Evolutionary conservation across 768 basidiomycete species (phyloP).

Genomic region (Mycena indigotica): DNA sequence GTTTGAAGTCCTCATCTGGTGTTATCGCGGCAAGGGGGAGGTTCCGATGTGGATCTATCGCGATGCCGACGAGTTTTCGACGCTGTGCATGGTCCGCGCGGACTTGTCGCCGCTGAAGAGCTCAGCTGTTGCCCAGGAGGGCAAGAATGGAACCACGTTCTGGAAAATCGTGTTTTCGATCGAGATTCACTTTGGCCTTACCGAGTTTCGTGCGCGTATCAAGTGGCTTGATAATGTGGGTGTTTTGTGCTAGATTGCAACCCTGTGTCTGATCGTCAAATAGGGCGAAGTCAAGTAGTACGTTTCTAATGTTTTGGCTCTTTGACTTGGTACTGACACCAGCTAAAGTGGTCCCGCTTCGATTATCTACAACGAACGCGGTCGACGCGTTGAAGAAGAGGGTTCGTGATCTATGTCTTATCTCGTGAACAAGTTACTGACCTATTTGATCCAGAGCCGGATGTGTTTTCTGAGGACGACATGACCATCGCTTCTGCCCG

Average conservation of each 20-base stretch:
- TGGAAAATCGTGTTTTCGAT: slow-evolving; percentile 87
- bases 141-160: slow-evolving; percentile 67
- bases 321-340: background rate
- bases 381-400: slow-evolving; percentile 72
- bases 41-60: slow-evolving; percentile 77
- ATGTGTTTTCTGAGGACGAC: slow-evolving; percentile 69
- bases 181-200: slow-evolving; percentile 81
- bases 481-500: slow-evolving; percentile 41
- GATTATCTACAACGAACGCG: slow-evolving; percentile 81
- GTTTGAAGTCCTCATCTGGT: slow-evolving; percentile 86
- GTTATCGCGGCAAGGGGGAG: slow-evolving; percentile 72
- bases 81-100: slow-evolving; percentile 75
- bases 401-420: no score
- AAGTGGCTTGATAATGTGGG: slow-evolving; percentile 82
- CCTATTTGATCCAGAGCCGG: no score
- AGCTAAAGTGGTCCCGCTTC: slow-evolving; percentile 68
- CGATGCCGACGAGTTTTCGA: slow-evolving; percentile 72
- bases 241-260: slow-evolving; percentile 13
- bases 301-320: slow-evolving; percentile 27
- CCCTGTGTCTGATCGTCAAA: slow-evolving; percentile 1
- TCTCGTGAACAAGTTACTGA: no score
- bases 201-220: slow-evolving; percentile 80
- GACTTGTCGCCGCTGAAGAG: slow-evolving; percentile 73
- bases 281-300: slow-evolving; percentile 76
- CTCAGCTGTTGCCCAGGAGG: slow-evolving; percentile 68